These are phyloP conservation scores for Geranomyces variabilis DNA, from an alignment of 192 early-diverging fungal species.

Conservation along the genomic window DNA sequence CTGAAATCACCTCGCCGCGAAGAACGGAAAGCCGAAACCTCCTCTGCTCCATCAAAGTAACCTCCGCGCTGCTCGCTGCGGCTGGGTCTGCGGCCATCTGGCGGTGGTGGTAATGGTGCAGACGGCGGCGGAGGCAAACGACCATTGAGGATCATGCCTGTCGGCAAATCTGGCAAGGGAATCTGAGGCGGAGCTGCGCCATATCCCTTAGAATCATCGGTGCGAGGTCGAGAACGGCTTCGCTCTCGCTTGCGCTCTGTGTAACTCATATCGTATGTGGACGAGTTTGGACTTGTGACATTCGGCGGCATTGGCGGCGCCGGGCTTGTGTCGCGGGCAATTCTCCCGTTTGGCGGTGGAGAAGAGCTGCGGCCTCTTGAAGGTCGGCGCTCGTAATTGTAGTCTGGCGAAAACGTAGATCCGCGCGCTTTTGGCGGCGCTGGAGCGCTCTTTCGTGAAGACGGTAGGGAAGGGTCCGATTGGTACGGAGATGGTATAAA, in stretches of 20 bases:
- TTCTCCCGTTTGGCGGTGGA: conserved; percentile 1
- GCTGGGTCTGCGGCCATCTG: conserved; percentile 3
- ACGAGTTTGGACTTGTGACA: background rate
- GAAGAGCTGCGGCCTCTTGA: conserved; percentile 27
- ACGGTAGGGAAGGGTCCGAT: background rate
- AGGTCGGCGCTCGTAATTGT: background rate
- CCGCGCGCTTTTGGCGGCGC: conserved; percentile 10
- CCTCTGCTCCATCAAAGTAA: conserved; percentile 26
- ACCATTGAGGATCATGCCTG: conserved; percentile 3
- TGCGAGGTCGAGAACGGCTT: conserved; percentile 21
- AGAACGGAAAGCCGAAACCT: no score
- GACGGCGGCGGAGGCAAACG: conserved; percentile 1
- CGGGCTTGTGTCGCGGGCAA: conserved; percentile 19
- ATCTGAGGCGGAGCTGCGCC: conserved; percentile 2
- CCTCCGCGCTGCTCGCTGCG: conserved; percentile 10
- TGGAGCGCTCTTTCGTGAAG: conserved; percentile 23
- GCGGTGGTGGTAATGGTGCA: background rate
- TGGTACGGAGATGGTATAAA: background rate
- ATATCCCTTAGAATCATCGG: background rate
- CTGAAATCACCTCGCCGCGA: conserved; percentile 12
- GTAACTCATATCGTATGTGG: background rate
- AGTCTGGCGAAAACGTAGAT: background rate
- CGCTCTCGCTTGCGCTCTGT: conserved; percentile 10
- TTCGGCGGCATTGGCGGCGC: conserved; percentile 23
- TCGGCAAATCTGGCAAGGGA: conserved; percentile 23